Base-by-base conservation (phyloP, 163 green algal genomes). In the Scenedesmus sp. region DNA sequence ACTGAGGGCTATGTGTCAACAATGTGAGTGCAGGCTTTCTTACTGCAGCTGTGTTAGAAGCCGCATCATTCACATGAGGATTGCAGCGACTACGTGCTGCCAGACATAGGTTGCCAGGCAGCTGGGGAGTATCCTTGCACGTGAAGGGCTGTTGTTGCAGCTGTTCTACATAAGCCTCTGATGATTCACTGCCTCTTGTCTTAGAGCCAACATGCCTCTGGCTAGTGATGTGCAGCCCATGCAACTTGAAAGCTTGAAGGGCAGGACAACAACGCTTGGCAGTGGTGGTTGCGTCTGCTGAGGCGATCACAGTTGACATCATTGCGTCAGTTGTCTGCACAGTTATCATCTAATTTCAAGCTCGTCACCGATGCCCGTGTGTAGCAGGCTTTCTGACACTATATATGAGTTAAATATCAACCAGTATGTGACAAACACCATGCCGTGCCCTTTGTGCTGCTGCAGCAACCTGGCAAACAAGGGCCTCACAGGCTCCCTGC, bases 381-480 rank as follows among this genome's bases (percentile, higher is more conserved):
- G 4, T 20, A 73, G 62, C 62, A 73, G 62, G 10, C 12, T 20
- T 5, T 73, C 10, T 18, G 10, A 18, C 4, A 10, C 10, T 73
- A 20, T 0, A 3, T 13, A 23, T 3, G 12, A 5, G 12, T 73
- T 18, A 73, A 73, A 70, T 70, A 12, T 20, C 62, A 70, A 1
- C 62, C 62, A 18, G 1, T 79, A 2, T 52, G 70, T 18, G 9
- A 57, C 77, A 20, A 4, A 20, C 59, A 15, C 5, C 5, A 1
- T 59, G 4, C 3, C n/a, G 3, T 34, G 20, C 0, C 18, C 18
- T 55, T n/a, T 76, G 6, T 60, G n/a, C 2, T 18, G 55, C 77
- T 67, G 66, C 89, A 92, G 89, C 60, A 64, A 88, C 55, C 81
- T 92, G 16, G 62, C 82, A 6, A 85, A 89, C 66, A 88, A 82